phyloP scores from a whole-genome alignment of 2,329 filamentous ascomycete species.

The Aureobasidium pullulans region DNA sequence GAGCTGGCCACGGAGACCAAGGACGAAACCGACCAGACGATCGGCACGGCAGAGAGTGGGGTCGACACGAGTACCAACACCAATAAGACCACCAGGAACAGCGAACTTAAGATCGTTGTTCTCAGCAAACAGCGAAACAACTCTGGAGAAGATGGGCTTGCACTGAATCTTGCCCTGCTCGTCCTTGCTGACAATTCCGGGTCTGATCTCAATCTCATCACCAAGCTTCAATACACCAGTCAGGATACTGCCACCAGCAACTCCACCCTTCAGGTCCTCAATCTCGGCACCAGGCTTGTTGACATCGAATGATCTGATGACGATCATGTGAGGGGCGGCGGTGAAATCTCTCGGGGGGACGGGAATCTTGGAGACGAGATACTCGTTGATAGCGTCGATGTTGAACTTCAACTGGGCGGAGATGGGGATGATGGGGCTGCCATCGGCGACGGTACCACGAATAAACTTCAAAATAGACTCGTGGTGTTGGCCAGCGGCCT shows the following conservation, averaged over 20 bases:
- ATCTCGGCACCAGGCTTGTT: slow-evolving; percentile 99
- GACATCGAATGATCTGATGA: slow-evolving; percentile 98
- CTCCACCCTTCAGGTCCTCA: slow-evolving; percentile 95
- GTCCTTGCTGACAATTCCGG: slow-evolving; percentile 96
- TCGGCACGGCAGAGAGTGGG: slow-evolving; percentile 97
- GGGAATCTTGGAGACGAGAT: slow-evolving; percentile 90
- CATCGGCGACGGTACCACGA: slow-evolving; percentile 90
- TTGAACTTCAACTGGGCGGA: slow-evolving; percentile 98
- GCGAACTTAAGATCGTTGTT: slow-evolving; percentile 98
- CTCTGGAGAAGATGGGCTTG: slow-evolving; percentile 91
- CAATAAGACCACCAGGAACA: slow-evolving; percentile 93
- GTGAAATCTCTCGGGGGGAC: slow-evolving; percentile 87
- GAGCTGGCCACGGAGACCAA: slow-evolving; percentile 86
- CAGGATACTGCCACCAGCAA: slow-evolving; percentile 92
- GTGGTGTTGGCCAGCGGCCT: slow-evolving; percentile 87
- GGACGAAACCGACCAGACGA: slow-evolving; percentile 95
- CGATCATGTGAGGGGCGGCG: slow-evolving; percentile 92
- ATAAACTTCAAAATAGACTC: slow-evolving; percentile 98
- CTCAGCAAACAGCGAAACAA: slow-evolving; percentile 93
- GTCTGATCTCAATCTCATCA: slow-evolving; percentile 96
- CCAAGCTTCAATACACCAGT: slow-evolving; percentile 95
- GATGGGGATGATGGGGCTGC: slow-evolving; percentile 92
- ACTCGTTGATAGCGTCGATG: slow-evolving; percentile 95
- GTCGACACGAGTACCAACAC: slow-evolving; percentile 92
- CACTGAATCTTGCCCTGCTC: slow-evolving; percentile 90